Evolutionary conservation across 2,329 filamentous ascomycete genomes (phyloP), one percentile per base, ranked within the genome.

Genomic region (Colletotrichum scovillei): DNA sequence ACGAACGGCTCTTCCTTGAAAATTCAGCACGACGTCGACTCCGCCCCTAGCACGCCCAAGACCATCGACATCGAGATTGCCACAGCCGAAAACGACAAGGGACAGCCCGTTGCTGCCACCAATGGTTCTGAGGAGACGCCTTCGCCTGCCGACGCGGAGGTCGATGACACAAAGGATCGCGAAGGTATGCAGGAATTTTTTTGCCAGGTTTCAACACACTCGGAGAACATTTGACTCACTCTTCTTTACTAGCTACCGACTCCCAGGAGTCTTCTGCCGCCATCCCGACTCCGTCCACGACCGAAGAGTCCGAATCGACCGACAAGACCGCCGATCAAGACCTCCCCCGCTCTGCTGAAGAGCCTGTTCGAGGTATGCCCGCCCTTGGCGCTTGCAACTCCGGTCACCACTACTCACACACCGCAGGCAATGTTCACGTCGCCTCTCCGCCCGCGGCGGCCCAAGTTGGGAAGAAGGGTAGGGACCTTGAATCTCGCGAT

Each of bases 1-100:
- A 76, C 76, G 69, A 76, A 76, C 56, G 74, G 74, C 53, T 75
- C 74, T 14, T 73, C 74, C 7, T 60, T 76, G 38, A 75, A 74
- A 56, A 70, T 75, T n/a, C 73, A 75, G 52, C 67, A 63, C 59
- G 70, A 73, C 56, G 67, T 42, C 62, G 74, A 75, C 28, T 70
- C 74, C 19, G n/a, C 59, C 16, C 63, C 73, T 9, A 55, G 59
- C 16, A 75, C 73, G n/a, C 74, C 74, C 19, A 74, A 76, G 63
- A 55, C 32, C 22, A 19, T 65, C 49, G 58, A 69, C 46, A 58
- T 59, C 49, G 63, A 70, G 32, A 24, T 32, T 16, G 24, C 59
- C 22, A 28, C 58, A n/a, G 5, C 12, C 42, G 46, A 55, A 9
- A 11, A 64, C 42, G 19, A 64, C 42, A 67, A 63, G 14, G 46